Percentiles rank a stretch among this genome's conserved stretches.
These are phyloP conservation scores for Coleophoma crateriformis DNA, from an alignment of 2,329 filamentous ascomycete genomes.

Conservation along the genomic window DNA sequence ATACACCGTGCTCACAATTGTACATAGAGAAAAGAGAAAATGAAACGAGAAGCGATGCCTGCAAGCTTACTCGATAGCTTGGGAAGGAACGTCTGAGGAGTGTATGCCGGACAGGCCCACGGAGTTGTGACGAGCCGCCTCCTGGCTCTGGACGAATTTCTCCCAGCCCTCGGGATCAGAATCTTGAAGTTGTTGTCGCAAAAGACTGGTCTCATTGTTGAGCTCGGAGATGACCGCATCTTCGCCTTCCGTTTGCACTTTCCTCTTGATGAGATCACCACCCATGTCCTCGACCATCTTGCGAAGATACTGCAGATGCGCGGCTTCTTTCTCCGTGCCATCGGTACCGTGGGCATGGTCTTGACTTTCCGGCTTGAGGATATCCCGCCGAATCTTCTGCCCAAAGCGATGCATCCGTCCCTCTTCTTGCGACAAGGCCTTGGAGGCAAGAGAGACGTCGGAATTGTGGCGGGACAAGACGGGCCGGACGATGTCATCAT, in stretches of 20 bases:
- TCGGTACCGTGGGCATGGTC: conserved; percentile 30
- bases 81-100: conserved; percentile 6
- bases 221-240: conserved; percentile 58
- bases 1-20: no score
- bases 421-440: conserved; percentile 62
- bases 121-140: conserved; percentile 26
- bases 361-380: conserved; percentile 38
- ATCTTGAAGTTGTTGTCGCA: conserved; percentile 45
- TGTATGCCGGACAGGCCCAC: conserved; percentile 8
- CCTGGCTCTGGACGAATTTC: conserved; percentile 54
- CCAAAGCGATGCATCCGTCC: conserved; percentile 65
- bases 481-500: conserved; percentile 32
- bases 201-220: conserved; percentile 33
- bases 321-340: conserved; percentile 28
- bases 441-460: conserved; percentile 62
- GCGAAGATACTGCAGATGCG: conserved; percentile 41
- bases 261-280: conserved; percentile 49
- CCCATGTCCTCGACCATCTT: conserved; percentile 58
- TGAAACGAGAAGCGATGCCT: no score
- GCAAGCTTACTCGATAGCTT: conserved; percentile 14
- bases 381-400: conserved; percentile 58
- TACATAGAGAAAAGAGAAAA: no score
- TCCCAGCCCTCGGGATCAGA: conserved; percentile 64
- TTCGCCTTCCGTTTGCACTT: conserved; percentile 41
- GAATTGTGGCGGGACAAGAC: conserved; percentile 52